Evolutionary conservation across 2,329 filamentous ascomycete species (phyloP), one percentile per base, ranked within the genome.

Genomic region (Trichophaea hybrida): DNA sequence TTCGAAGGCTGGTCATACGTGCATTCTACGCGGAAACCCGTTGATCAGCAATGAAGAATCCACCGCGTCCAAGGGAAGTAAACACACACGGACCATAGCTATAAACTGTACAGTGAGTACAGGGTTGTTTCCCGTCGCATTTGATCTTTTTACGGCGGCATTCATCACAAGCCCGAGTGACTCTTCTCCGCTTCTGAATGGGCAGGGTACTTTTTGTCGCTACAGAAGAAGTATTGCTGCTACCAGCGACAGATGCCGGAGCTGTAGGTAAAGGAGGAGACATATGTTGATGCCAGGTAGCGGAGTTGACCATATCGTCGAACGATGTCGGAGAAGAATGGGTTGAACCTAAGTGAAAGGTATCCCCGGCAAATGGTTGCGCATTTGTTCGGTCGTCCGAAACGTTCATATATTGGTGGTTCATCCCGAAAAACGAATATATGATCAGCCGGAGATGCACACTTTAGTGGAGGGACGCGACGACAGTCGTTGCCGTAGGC

Each of bases 1-100:
- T 95, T 95, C 31, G 89, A 95, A 10, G 90, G 90, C 71, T 95
- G 93, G 70, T 95, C 89, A 73, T 95, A 95, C 33, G 89, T 94
- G 72, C 90, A 96, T 71, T 94, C 89, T 95, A 56, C 65, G 33
- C 34, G 54, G 50, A 7, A 37, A 56, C 48, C 34, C 38, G n/a
- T 17, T 5, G 12, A 46, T 55, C 38, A 55, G 40, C 37, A 44
- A 55, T n/a, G 13, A 32, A 40, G n/a, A 24, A 34, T 34, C 31
- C 51, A 13, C 51, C 51, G 24, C 35, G 49, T 17, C 44, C 33
- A 49, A 51, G 34, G 46, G 56, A 43, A 59, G 55, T 58, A 56
- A 55, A 34, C 31, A 60, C 57, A 43, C 59, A 68, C 78, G 70
- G 78, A 96, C 93, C 91, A 76, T 98, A 98, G 71, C 89, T 96